A percentile compares a stretch with the other conserved stretches of the same genome.
phyloP scores from a whole-genome alignment of 257 asterid species.

The Plantago ovata region DNA sequence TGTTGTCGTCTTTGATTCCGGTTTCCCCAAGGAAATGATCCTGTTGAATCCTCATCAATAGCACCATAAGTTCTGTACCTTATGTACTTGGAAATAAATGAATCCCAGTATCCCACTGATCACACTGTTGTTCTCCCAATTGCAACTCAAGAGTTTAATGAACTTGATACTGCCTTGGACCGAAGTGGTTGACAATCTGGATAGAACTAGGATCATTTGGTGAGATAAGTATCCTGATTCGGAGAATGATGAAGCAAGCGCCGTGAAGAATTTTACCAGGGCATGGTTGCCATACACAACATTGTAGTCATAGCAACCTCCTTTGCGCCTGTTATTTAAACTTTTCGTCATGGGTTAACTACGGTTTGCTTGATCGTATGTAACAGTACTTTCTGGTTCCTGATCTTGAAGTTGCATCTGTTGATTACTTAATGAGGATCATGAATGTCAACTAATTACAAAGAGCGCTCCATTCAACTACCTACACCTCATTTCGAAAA shows the following conservation, averaged over 20 bases:
- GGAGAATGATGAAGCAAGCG: background rate
- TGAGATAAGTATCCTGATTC: background rate
- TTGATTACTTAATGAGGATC: too few relatives aligned
- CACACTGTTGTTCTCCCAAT: background rate
- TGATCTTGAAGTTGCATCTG: too few relatives aligned
- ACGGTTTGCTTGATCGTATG: background rate
- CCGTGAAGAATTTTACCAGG: background rate
- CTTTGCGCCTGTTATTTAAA: background rate
- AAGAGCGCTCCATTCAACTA: too few relatives aligned
- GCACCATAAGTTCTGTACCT: background rate
- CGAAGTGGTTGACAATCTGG: background rate
- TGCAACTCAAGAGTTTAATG: background rate
- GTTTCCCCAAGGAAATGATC: background rate
- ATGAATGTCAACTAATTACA: too few relatives aligned
- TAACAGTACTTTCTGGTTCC: background rate
- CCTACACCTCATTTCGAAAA: too few relatives aligned
- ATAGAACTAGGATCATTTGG: background rate
- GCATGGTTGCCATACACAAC: slow-evolving; percentile 1
- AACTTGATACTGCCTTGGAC: slow-evolving; percentile 6
- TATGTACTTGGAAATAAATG: slow-evolving; percentile 5
- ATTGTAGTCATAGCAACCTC: background rate
- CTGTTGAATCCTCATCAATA: background rate
- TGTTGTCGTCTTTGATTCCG: background rate
- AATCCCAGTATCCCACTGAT: slow-evolving; percentile 5
- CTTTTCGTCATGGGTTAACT: background rate